These are phyloP conservation scores for Polyporus tsugae DNA, from an alignment of 1,284 basidiomycete species.

Conservation along the genomic window DNA sequence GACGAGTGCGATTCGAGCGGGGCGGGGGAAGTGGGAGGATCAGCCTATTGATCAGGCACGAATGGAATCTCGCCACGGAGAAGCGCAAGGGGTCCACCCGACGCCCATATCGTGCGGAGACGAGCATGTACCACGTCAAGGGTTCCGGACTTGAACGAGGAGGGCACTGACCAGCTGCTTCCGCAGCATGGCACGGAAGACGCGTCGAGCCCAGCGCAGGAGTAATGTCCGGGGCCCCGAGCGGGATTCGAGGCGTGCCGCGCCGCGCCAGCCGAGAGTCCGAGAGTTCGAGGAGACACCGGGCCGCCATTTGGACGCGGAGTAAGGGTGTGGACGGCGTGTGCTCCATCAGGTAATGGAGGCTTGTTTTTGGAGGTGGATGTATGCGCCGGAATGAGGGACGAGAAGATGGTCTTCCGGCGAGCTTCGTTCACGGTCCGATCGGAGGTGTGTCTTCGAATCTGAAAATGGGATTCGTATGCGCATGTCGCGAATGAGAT, in stretches of 20 bases:
- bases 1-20: constrained; percentile 4
- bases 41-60: neutral
- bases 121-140: neutral
- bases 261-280: neutral
- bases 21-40: neutral
- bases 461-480: neutral
- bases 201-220: neutral
- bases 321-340: neutral
- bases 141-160: neutral
- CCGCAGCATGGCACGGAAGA: neutral
- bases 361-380: no score
- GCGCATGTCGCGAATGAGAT: neutral
- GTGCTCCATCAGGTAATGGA: no score
- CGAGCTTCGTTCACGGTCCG: neutral
- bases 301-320: neutral
- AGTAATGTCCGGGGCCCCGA: neutral
- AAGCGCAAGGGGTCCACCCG: neutral
- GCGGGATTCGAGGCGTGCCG: neutral
- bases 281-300: neutral
- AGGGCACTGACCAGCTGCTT: neutral
- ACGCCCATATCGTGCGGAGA: neutral
- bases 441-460: neutral
- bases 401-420: neutral
- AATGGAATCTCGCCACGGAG: neutral
- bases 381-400: neutral